Evolutionary conservation across 306 rosid species (phyloP), one percentile per base, ranked within the genome.

Genomic region (Cicer yamashitae): DNA sequence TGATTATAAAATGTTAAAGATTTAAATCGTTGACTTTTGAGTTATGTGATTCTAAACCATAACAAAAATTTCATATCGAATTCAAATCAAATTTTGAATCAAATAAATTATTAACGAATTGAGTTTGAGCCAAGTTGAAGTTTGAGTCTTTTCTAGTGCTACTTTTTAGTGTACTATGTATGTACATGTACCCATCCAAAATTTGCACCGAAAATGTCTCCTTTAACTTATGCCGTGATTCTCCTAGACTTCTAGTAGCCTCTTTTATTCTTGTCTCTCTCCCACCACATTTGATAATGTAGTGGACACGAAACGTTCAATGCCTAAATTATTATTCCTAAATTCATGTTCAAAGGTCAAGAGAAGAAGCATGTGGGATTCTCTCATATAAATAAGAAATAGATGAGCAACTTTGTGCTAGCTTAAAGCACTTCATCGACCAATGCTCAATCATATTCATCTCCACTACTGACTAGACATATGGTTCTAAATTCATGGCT

Each of bases 281-380:
- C 60, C 39, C 44, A 6, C 60, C 39, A 45, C 63, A 63, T 63
- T 63, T 70, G 47, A 52, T 63, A 70, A 81, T 76, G 76, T 44
- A 70, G 14, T 81, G 81, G 81, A 68, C 84, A 75, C 39, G 20
- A 71, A 57, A 53, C 80, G 67, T 74, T 80, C 80, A 59, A 68
- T 25, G 15, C 74, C 67, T 61, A 18, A 45, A 54, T 51, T 58
- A 70, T 73, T 79, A 67, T 80, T 80, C 70, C 71, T 62, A 43
- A 62, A 69, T 48, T 75, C 74, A 76, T 47, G 74, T 77, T 81
- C 85, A n/a, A 38, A 63, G 81, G 81, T 70, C 61, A 50, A 58
- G 50, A 68, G 71, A 43, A 8, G 67, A 69, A 81, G 53, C 77
- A 68, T 53, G 67, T 65, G 73, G 66, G 84, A 81, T 75, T 81